Base-by-base conservation (phyloP, 352 stramenopile species). In the Phytophthora niederhauseri region DNA sequence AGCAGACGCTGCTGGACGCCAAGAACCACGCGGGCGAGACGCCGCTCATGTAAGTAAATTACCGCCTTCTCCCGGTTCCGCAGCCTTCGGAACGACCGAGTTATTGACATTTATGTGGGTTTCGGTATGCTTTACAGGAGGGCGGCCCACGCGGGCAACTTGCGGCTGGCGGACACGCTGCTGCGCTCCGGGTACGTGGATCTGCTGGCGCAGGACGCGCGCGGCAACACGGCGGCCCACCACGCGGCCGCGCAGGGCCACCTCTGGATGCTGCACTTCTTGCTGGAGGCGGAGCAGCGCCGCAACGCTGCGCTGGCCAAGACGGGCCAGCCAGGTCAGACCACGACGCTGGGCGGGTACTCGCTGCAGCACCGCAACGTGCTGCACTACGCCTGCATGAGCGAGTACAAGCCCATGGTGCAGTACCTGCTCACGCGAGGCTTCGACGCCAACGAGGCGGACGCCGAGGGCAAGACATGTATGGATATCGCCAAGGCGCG, bases 201-300 rank as follows among this genome's bases (percentile, higher is more conserved):
- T 56, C 20, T 93, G 4, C 26, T 81, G 24, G 78, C 75, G 17
- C 64, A 81, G n/a, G 87, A 95, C 66, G 61, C 50, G 1, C 72
- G 79, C 8, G 87, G 84, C 28, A 91, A 94, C 68, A 92, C 82
- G 8, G 71, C 84, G 9, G 80, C 81, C 12, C 85, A 93, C 38
- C 87, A 95, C 54, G 87, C 87, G 5, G 84, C 85, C 4, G 78
- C 76, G 8, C 75, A 91, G 55, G 85, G 87, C 48, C 84, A 93
- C 61, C 67, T 95, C 34, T 91, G 83, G 83, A 73, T 84, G 45
- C 72, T 95, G 41, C 87, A 95, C 57, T 93, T 83, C 56, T 71
- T 95, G 26, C 63, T 94, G 8, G 78, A 90, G 55, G 72, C 73
- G 1, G 74, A 90, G 56, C 53, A 74, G 38, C 71, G 73, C 28